These are phyloP conservation scores for Mycena alexandri DNA, from an alignment of 768 basidiomycete species.

Conservation along the genomic window DNA sequence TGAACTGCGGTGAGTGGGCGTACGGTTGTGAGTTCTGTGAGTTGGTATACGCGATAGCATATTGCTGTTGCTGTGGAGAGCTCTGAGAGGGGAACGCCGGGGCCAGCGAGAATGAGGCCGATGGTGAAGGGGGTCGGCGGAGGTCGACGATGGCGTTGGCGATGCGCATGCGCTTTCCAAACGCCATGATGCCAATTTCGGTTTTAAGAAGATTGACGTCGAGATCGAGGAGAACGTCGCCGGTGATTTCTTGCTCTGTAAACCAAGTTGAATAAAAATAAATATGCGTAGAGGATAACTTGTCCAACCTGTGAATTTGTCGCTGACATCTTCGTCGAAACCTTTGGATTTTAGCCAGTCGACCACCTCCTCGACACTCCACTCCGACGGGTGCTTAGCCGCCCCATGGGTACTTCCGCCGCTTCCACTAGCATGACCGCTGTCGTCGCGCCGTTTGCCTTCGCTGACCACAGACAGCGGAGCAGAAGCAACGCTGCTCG, in stretches of 20 bases:
- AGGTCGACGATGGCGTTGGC: constrained; percentile 94
- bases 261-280: constrained; percentile 23
- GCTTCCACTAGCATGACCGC: constrained; percentile 37
- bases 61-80: constrained; percentile 47
- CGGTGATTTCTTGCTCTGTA: constrained; percentile 97
- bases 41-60: constrained; percentile 48
- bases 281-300: background rate
- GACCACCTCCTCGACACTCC: constrained; percentile 90
- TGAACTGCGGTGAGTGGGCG: constrained; percentile 36
- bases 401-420: constrained; percentile 48
- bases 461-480: constrained; percentile 38
- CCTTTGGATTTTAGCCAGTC: constrained; percentile 89
- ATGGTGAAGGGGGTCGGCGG: constrained; percentile 70
- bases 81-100: constrained; percentile 34
- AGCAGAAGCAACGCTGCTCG: constrained; percentile 39
- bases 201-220: constrained; percentile 91
- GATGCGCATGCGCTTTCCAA: constrained; percentile 94
- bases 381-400: constrained; percentile 71
- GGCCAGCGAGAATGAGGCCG: constrained; percentile 45
- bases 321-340: constrained; percentile 85
- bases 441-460: constrained; percentile 37
- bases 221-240: constrained; percentile 95
- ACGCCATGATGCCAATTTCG: constrained; percentile 94
- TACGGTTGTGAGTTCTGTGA: constrained; percentile 37
- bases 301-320: constrained; percentile 87